These are phyloP conservation scores for Podospora australis DNA, from an alignment of 495 filamentous ascomycete genomes.

Conservation along the genomic window DNA sequence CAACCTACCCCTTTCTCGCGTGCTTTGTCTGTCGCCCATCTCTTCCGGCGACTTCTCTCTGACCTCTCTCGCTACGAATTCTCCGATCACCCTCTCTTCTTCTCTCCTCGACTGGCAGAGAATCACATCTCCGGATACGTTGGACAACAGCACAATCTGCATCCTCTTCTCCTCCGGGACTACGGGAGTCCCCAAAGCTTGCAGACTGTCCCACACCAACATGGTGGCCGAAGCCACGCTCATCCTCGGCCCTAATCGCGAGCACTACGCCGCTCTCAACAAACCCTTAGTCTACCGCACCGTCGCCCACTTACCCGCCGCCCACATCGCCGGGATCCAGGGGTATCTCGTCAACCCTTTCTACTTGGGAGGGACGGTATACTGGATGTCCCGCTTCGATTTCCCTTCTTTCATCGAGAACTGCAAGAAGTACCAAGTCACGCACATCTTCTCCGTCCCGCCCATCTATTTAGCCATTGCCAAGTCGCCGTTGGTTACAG, in stretches of 20 bases:
- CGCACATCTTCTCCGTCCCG: constrained; percentile 45
- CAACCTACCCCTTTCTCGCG: constrained; percentile 40
- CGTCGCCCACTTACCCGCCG: constrained; percentile 46
- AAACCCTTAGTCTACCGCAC: constrained; percentile 23
- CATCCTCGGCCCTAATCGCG: constrained; percentile 9
- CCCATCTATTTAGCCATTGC: constrained; percentile 46
- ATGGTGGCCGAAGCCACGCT: constrained; percentile 42
- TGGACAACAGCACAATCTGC: constrained; percentile 36
- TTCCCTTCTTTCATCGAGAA: constrained; percentile 39
- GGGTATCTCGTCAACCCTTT: constrained; percentile 37
- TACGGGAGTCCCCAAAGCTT: constrained; percentile 76
- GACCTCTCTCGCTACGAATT: background rate
- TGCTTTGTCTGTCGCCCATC: constrained; percentile 29
- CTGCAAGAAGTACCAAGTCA: constrained; percentile 37
- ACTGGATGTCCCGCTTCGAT: constrained; percentile 47
- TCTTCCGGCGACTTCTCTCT: constrained; percentile 9
- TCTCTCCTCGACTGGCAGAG: constrained; percentile 34
- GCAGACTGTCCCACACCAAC: constrained; percentile 66
- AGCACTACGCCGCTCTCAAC: constrained; percentile 1
- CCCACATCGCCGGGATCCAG: constrained; percentile 35
- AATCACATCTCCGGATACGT: constrained; percentile 32
- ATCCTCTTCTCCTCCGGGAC: constrained; percentile 86
- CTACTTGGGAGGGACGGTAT: constrained; percentile 37
- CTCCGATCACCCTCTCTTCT: constrained; percentile 17
- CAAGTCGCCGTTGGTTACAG: constrained; percentile 42